phyloP scores from a whole-genome alignment of 2,329 filamentous ascomycete genomes.

The Xylaria sp. region DNA sequence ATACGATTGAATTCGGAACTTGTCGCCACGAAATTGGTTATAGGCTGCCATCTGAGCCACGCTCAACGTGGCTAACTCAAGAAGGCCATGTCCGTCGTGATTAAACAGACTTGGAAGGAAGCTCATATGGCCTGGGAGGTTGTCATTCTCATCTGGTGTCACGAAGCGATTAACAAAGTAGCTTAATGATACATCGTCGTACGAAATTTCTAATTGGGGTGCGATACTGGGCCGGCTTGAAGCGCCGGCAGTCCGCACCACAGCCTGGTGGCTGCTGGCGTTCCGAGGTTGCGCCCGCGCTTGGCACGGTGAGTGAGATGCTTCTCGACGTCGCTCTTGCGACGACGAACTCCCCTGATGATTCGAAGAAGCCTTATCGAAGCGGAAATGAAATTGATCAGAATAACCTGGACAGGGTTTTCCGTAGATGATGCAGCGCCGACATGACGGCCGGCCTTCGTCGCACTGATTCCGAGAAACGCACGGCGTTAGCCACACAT shows the following conservation, averaged over 20 bases:
- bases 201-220: conserved; percentile 25
- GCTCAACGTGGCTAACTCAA: conserved; percentile 35
- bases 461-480: conserved; percentile 31
- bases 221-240: conserved; percentile 11
- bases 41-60: conserved; percentile 39
- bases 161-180: conserved; percentile 38
- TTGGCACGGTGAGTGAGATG: conserved; percentile 14
- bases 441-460: conserved; percentile 34
- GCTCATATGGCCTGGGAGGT: conserved; percentile 34
- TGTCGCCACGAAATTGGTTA: conserved; percentile 36
- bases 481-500: conserved; percentile 26
- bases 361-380: conserved; percentile 33
- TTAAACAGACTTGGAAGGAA: conserved; percentile 37
- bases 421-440: conserved; percentile 36
- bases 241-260: neutral
- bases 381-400: conserved; percentile 39
- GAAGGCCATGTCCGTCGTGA: conserved; percentile 28
- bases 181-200: conserved; percentile 35
- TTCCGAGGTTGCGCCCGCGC: conserved; percentile 6
- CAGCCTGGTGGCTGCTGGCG: neutral
- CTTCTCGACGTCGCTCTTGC: neutral
- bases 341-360: conserved; percentile 24
- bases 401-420: conserved; percentile 37
- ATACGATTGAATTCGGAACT: conserved; percentile 35
- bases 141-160: conserved; percentile 34